Evolutionary conservation across 2,329 filamentous ascomycete genomes (phyloP), one percentile per base, ranked within the genome.

Genomic region (Penicillium janthinellum): DNA sequence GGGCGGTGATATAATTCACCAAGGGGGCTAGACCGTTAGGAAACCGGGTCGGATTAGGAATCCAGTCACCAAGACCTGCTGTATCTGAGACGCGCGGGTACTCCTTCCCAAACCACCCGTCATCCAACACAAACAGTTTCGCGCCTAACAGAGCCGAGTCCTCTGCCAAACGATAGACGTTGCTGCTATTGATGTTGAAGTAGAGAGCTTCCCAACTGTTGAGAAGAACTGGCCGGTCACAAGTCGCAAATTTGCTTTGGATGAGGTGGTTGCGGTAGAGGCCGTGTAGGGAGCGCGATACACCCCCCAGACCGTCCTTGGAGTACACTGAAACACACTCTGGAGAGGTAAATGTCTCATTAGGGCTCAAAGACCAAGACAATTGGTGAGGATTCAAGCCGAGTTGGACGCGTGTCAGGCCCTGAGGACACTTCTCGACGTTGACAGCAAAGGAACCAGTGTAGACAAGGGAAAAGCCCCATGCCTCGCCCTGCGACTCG

Each of bases 131-230:
- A 47, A 89, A 86, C 0, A 89, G 79, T 62, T 83, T 82, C 15
- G 84, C 80, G 0, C 87, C 87, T 0, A 89, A 77, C 2, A 80
- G 78, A 0, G 86, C 85, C 0, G 86, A 81, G 62, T 86, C 80
- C 42, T 82, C 67, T 0, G 86, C 86, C 0, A 89, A 76, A 0
- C 77, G 75, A 28, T 85, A 82, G 37, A 89, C 81, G 0, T 79
- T 83, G 12, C 76, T 82, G 51, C 84, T 76, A 64, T 88, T 85
- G 70, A 82, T 84, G 62, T 87, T 73, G 65, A 86, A 88, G 15
- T 79, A 79, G 0, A 88, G 75, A 0, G 86, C 86, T 68, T 89
- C 87, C 87, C 87, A 89, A 39, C 85, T 87, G 70, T 89, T 89
- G 25, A 89, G 78, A 49, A 89, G 72, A 0, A 83, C 77, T 0